Evolutionary conservation across 176 grass and related monocot species (phyloP), one percentile per base, ranked within the genome.

Genomic region (Alopecurus myosuroides): DNA sequence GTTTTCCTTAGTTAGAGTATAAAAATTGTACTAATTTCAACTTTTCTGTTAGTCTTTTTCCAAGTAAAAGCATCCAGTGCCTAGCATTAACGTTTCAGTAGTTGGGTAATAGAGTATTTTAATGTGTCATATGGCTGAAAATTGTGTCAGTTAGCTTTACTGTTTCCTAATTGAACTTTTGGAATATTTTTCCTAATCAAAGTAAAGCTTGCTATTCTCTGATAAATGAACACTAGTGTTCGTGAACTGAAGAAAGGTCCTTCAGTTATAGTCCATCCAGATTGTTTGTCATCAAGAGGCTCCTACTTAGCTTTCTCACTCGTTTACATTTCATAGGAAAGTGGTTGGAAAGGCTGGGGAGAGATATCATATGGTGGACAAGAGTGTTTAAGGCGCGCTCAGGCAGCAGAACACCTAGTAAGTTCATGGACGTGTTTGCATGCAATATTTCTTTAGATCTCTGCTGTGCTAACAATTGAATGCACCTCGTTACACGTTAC

Each of bases 321-420:
- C 5, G 1, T 74, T 75, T 20, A 75, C 41, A 36, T 23, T 76
- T 84, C 71, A 56, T 79, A 94, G 96, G 89, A 89, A 76, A 86
- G 73, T 85, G 95, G 95, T 88, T 98, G 91, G 91, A 98, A 98
- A 93, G 85, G 93, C 17, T 95, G 93, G 95, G 95, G 95, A 87
- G 93, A 98, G 81, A 92, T 98, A 88, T 98, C 96, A 65, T 98
- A 95, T 46, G 93, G 91, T 77, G 96, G 93, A 7, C 88, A 78
- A 80, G 83, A 48, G 62, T 98, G 93, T 83, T 71, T 98, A 70
- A 92, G 70, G 83, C 93, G 93, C 49, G 89, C 96, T 83, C 89
- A 98, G 72, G 87, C 87, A 85, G 93, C 96, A 83, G 93, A 98
- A 76, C 95, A 89, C 90, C 76, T 98, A 51, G 96, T 98, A 79